phyloP scores from a whole-genome alignment of 106 monocot genomes.

The Triglochin maritima region DNA sequence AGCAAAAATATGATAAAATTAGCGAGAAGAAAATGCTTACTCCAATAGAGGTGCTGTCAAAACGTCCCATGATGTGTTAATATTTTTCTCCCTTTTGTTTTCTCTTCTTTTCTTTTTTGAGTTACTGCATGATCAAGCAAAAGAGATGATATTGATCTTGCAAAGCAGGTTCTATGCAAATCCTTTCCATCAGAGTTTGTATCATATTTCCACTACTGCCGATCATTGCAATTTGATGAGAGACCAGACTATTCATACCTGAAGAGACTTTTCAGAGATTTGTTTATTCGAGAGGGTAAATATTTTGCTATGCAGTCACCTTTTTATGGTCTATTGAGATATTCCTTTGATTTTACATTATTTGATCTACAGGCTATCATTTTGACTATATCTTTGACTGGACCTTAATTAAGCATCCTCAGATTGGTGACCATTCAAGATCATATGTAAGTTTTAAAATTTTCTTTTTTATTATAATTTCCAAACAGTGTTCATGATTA shows the following conservation, averaged over 20 bases:
- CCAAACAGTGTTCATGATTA: neutral
- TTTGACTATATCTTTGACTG: constrained; percentile 96
- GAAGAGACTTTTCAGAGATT: constrained; percentile 65
- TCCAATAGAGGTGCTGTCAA: constrained; percentile 49
- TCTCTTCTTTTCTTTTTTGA: neutral
- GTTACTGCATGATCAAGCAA: neutral
- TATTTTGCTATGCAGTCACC: neutral
- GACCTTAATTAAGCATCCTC: constrained; percentile 71
- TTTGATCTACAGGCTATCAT: constrained; percentile 48
- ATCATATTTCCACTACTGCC: constrained; percentile 70
- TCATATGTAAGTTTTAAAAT: constrained; percentile 28
- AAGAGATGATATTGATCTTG: neutral
- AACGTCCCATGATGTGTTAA: neutral
- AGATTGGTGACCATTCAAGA: constrained; percentile 41
- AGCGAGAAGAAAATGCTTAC: constrained; percentile 88
- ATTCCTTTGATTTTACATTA: neutral
- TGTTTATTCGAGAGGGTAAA: constrained; percentile 28
- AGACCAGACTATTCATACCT: constrained; percentile 69
- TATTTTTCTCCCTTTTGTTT: neutral
- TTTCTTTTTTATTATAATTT: neutral
- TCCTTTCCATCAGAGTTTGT: constrained; percentile 56
- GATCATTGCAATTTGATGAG: constrained; percentile 63
- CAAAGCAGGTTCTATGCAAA: constrained; percentile 57
- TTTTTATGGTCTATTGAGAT: neutral
- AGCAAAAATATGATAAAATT: constrained; percentile 85